These are phyloP conservation scores for Amaranthus tricolor DNA, from an alignment of 179 eudicot species.

Conservation along the genomic window DNA sequence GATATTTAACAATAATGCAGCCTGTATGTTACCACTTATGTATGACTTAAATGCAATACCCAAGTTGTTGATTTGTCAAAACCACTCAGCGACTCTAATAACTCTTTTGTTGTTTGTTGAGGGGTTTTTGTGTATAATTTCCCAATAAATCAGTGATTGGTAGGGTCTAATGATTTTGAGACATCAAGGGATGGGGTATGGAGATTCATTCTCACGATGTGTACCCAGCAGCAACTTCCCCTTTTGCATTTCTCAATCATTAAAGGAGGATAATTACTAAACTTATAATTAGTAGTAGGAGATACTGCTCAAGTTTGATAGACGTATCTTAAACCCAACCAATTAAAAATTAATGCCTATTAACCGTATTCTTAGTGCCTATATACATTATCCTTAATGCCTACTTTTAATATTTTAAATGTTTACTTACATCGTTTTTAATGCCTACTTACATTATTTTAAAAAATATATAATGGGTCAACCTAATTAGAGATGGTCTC, in stretches of 20 bases:
- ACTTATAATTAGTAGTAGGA: too few species aligned
- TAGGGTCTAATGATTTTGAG: neutral
- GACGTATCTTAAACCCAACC: too few species aligned
- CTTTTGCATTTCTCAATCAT: neutral
- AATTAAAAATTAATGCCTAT: too few species aligned
- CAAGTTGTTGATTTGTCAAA: slow-evolving; percentile 1
- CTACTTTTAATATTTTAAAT: too few species aligned
- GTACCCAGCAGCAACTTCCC: neutral
- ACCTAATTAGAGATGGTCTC: too few species aligned
- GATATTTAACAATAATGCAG: neutral
- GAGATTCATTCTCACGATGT: neutral
- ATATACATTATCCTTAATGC: too few species aligned
- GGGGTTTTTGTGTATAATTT: neutral
- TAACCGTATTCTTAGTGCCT: too few species aligned
- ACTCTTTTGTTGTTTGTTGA: slow-evolving; percentile 20
- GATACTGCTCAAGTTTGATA: too few species aligned
- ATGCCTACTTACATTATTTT: too few species aligned
- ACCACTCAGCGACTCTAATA: slow-evolving; percentile 11
- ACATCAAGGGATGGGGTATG: neutral
- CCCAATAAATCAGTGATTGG: neutral
- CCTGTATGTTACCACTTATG: neutral
- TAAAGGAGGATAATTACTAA: too few species aligned
- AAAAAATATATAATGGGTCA: too few species aligned
- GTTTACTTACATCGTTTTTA: too few species aligned
- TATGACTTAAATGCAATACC: neutral